Evolutionary conservation across 2,329 filamentous ascomycete species (phyloP).

Genomic region (Colletotrichum sp.): DNA sequence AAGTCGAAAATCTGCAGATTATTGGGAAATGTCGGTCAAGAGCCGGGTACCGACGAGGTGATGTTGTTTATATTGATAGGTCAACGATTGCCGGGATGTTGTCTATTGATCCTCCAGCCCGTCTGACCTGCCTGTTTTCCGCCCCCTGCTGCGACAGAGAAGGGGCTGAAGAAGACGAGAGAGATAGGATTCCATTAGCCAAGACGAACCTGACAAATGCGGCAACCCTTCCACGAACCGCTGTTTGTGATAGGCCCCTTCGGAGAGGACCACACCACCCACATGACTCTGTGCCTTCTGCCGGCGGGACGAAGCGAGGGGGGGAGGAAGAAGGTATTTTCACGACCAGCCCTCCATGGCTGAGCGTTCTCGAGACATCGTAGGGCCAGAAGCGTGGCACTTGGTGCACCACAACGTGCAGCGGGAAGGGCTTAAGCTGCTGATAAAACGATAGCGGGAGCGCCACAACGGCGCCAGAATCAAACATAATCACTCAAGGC

Average conservation of each 20-base stretch:
- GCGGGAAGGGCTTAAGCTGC: conserved; percentile 2
- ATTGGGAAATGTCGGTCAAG: not conserved
- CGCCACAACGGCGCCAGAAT: not conserved
- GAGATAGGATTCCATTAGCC: not conserved
- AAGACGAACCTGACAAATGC: not conserved
- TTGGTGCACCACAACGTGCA: not conserved
- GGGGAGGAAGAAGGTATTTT: not conserved
- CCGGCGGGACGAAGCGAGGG: not conserved
- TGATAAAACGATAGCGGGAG: not conserved
- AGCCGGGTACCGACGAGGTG: not conserved
- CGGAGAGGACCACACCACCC: not conserved
- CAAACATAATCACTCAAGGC: not conserved
- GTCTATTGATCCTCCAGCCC: not conserved
- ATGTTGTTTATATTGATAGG: not conserved
- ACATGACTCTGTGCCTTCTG: not conserved
- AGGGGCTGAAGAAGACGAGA: not conserved
- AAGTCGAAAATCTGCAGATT: not conserved
- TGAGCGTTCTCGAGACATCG: not conserved
- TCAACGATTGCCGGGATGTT: not conserved
- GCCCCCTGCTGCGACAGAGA: not conserved
- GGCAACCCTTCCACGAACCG: not conserved
- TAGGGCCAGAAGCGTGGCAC: not conserved
- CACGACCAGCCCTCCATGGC: not conserved
- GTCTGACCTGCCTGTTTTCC: not conserved
- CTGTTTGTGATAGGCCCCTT: not conserved